phyloP scores from a whole-genome alignment of 176 grass and related monocot species.

The Raddia distichophylla region DNA sequence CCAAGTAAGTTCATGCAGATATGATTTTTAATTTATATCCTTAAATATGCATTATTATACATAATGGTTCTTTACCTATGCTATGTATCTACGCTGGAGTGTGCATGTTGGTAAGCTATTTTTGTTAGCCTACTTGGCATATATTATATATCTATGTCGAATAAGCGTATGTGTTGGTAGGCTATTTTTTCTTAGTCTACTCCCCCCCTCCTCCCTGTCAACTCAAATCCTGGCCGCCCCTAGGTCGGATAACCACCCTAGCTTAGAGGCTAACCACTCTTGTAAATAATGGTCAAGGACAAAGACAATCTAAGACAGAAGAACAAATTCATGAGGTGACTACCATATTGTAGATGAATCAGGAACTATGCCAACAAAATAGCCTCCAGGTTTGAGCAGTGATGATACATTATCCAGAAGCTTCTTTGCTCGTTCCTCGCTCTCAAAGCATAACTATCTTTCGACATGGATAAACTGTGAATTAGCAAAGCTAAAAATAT shows the following conservation, averaged over 20 bases:
- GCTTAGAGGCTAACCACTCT: background rate
- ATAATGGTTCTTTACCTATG: no score
- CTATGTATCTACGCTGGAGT: no score
- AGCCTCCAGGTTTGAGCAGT: constrained; percentile 81
- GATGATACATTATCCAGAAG: constrained; percentile 79
- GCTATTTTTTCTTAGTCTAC: no score
- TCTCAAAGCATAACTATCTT: constrained; percentile 83
- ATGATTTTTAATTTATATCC: no score
- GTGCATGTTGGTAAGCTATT: no score
- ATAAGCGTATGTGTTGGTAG: no score
- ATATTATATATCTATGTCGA: no score
- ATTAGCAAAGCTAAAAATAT: constrained; percentile 37
- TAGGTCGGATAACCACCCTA: background rate
- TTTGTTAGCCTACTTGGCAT: no score
- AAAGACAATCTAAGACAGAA: background rate
- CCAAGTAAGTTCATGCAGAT: no score
- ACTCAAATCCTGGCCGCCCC: no score
- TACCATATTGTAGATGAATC: constrained; percentile 97
- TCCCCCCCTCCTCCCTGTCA: no score
- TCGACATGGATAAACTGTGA: constrained; percentile 40
- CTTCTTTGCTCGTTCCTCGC: constrained; percentile 69
- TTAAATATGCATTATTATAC: no score
- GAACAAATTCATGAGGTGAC: constrained; percentile 25
- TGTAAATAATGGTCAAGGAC: background rate
- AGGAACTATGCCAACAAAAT: constrained; percentile 81